phyloP scores from a whole-genome alignment of 2,329 filamentous ascomycete genomes.

The Cordyceps javanica region DNA sequence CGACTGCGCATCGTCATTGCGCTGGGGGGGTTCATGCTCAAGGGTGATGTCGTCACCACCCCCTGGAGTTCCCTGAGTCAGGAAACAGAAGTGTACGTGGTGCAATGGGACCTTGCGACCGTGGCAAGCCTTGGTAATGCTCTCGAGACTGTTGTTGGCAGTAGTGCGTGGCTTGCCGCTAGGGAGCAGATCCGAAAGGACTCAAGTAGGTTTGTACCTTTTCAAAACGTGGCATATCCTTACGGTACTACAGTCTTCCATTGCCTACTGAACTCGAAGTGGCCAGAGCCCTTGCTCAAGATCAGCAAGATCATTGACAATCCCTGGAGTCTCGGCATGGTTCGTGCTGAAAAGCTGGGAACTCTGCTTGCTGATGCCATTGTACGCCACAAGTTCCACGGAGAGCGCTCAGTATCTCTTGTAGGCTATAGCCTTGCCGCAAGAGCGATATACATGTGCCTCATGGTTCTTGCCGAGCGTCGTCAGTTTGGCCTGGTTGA shows the following conservation, averaged over 20 bases:
- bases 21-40: conserved; percentile 73
- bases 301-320: conserved; percentile 74
- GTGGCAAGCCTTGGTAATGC: conserved; percentile 72
- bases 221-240: conserved; percentile 10
- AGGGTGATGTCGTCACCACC: conserved; percentile 59
- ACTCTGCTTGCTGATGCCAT: conserved; percentile 73
- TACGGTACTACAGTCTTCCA: conserved; percentile 38
- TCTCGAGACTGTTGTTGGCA: conserved; percentile 71
- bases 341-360: conserved; percentile 66
- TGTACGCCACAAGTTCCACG: conserved; percentile 69
- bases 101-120: conserved; percentile 77
- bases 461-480: conserved; percentile 72
- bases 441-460: conserved; percentile 75
- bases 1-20: conserved; percentile 77
- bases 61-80: conserved; percentile 74
- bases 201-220: conserved; percentile 35
- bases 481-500: conserved; percentile 82
- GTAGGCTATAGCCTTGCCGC: conserved; percentile 80
- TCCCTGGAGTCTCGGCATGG: conserved; percentile 70
- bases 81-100: conserved; percentile 70
- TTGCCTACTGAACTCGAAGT: conserved; percentile 51
- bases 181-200: conserved; percentile 41
- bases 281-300: conserved; percentile 59
- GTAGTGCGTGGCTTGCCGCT: conserved; percentile 72
- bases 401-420: conserved; percentile 73